Evolutionary conservation across 306 rosid species (phyloP).

Genomic region (Astragalus membranaceus): DNA sequence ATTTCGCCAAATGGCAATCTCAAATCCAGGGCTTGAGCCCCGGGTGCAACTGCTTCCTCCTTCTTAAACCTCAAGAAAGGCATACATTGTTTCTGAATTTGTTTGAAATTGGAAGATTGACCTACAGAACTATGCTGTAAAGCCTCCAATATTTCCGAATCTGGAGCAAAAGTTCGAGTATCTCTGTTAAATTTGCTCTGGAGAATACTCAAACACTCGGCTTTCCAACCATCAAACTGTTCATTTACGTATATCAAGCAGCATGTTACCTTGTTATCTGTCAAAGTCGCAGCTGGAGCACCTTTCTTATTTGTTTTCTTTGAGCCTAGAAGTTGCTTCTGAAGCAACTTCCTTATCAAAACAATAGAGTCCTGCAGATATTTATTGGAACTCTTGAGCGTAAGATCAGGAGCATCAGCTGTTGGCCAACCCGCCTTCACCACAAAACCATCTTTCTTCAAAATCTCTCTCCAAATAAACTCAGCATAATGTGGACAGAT

Average conservation of each 20-base stretch:
- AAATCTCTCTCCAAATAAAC: slow-evolving; percentile 70
- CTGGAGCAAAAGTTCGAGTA: slow-evolving; percentile 46
- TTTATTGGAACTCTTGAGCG: slow-evolving; percentile 68
- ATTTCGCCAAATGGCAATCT: slow-evolving; percentile 77
- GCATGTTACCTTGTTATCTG: slow-evolving; percentile 47
- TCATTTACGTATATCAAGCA: slow-evolving; percentile 67
- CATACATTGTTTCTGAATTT: slow-evolving; percentile 70
- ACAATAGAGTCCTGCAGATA: slow-evolving; percentile 81
- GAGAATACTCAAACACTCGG: slow-evolving; percentile 68
- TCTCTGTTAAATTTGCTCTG: slow-evolving; percentile 39
- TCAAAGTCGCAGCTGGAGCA: slow-evolving; percentile 33
- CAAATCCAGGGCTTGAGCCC: slow-evolving; percentile 68
- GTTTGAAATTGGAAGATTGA: slow-evolving; percentile 50
- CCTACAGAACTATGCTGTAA: slow-evolving; percentile 52
- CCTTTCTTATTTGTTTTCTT: slow-evolving; percentile 58
- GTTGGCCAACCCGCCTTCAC: slow-evolving; percentile 84
- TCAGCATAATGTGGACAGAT: slow-evolving; percentile 93
- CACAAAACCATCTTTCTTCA: slow-evolving; percentile 80
- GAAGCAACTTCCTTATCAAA: slow-evolving; percentile 80
- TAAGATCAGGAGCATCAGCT: slow-evolving; percentile 64
- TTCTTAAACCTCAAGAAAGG: slow-evolving; percentile 84
- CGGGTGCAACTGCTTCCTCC: slow-evolving; percentile 62
- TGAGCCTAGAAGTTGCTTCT: slow-evolving; percentile 72
- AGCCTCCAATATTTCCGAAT: slow-evolving; percentile 52
- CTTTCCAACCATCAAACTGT: slow-evolving; percentile 84